A percentile compares a stretch with the other conserved stretches of the same genome.
phyloP scores from a whole-genome alignment of 1,284 basidiomycete species.

The Rhizopogon hawkerae region DNA sequence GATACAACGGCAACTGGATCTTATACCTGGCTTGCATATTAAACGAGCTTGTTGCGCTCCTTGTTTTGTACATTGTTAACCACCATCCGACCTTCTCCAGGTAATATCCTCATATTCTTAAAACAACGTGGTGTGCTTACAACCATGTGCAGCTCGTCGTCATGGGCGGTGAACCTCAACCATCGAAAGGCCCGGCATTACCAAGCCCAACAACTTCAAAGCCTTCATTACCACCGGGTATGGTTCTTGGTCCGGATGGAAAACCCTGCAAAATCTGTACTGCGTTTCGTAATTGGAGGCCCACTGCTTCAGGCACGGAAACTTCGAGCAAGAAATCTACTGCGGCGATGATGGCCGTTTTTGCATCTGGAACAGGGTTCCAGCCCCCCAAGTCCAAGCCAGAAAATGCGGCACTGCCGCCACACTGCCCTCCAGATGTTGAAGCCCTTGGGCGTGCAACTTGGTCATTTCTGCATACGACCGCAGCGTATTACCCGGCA shows the following conservation, averaged over 20 bases:
- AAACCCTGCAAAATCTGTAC: conserved; percentile 91
- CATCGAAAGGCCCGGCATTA: not conserved
- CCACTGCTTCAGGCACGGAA: conserved; percentile 16
- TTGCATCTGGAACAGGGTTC: conserved; percentile 29
- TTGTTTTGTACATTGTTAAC: too few relatives aligned
- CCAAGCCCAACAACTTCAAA: conserved; percentile 5
- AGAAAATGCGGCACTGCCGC: conserved; percentile 37
- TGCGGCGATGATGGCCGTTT: conserved; percentile 33
- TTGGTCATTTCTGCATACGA: conserved; percentile 93
- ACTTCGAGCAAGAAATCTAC: conserved; percentile 24
- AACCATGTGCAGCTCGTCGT: conserved; percentile 15
- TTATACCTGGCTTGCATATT: too few relatives aligned
- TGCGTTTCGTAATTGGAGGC: conserved; percentile 71
- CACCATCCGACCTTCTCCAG: not conserved
- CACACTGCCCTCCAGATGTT: conserved; percentile 80
- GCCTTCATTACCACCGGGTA: conserved; percentile 51
- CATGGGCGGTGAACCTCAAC: conserved; percentile 37
- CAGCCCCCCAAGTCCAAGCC: conserved; percentile 10
- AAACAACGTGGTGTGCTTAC: not conserved
- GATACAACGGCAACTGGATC: too few relatives aligned
- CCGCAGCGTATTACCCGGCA: conserved; percentile 90
- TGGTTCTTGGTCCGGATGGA: conserved; percentile 84
- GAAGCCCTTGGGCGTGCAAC: conserved; percentile 83
- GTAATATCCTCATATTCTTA: not conserved
- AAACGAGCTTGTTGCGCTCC: too few relatives aligned